These are phyloP conservation scores for Cutaneotrichosporon sp. DNA, from an alignment of 1,284 basidiomycete genomes.

Conservation along the genomic window DNA sequence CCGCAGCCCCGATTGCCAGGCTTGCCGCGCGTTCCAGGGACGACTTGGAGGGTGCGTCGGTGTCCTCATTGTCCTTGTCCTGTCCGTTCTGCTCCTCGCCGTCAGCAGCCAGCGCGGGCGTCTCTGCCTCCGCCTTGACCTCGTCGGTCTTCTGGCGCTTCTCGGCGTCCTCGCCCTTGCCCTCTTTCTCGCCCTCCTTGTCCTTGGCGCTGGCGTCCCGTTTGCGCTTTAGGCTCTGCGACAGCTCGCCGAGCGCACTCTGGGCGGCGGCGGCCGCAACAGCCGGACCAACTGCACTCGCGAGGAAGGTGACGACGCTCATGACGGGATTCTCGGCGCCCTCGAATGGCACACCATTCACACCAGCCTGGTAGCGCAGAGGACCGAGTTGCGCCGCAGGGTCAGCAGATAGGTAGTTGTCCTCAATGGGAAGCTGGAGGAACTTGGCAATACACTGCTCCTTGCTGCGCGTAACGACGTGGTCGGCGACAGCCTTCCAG, in stretches of 20 bases:
- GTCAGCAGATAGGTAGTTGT: constrained; percentile 62
- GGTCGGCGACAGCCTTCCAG: constrained; percentile 85
- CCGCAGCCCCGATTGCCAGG: constrained; percentile 81
- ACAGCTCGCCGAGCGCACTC: constrained; percentile 65
- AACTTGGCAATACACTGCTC: constrained; percentile 96
- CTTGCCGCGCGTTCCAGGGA: constrained; percentile 73
- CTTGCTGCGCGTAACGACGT: constrained; percentile 82
- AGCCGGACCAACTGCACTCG: constrained; percentile 82
- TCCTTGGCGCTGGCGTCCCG: constrained; percentile 37
- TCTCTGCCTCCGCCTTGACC: constrained; percentile 18
- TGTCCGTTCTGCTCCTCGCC: constrained; percentile 39
- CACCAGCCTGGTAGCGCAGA: constrained; percentile 58
- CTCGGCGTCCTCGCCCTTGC: constrained; percentile 14
- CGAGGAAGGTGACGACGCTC: constrained; percentile 96
- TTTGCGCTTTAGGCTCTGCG: constrained; percentile 62
- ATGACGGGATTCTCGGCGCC: constrained; percentile 96
- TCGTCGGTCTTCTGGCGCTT: constrained; percentile 18
- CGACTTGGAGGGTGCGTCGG: constrained; percentile 59
- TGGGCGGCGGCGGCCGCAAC: constrained; percentile 93
- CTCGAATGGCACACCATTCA: constrained; percentile 73
- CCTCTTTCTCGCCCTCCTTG: constrained; percentile 11
- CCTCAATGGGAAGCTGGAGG: constrained; percentile 93
- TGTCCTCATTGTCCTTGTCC: constrained; percentile 25
- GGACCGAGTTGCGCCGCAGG: constrained; percentile 60
- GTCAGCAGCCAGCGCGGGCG: constrained; percentile 7